These are phyloP conservation scores for Annulohypoxylon bovei DNA, from an alignment of 495 filamentous ascomycete species.

Conservation along the genomic window DNA sequence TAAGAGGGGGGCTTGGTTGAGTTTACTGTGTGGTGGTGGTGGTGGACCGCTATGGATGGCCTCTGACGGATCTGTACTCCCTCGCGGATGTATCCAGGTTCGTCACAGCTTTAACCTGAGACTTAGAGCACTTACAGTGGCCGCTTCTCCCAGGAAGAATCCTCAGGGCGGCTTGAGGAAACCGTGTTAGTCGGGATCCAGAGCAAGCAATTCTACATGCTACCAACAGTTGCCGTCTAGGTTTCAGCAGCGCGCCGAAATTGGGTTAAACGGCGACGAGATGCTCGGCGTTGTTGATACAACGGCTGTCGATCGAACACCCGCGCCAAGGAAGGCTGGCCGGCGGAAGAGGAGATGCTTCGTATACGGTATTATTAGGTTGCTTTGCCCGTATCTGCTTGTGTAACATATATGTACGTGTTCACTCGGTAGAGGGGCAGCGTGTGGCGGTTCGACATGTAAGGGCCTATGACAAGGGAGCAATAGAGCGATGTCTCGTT, in stretches of 20 bases:
- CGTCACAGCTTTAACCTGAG: no score
- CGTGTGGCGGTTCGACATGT: background rate
- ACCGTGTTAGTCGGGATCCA: background rate
- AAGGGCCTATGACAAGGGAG: background rate
- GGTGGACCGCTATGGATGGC: background rate
- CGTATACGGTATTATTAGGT: background rate
- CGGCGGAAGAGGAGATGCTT: background rate
- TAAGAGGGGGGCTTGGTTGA: slow-evolving; percentile 35
- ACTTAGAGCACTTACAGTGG: no score
- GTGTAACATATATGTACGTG: background rate
- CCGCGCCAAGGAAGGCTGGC: background rate
- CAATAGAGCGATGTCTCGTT: background rate
- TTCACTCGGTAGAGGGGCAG: background rate
- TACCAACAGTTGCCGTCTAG: background rate
- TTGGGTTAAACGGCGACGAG: background rate
- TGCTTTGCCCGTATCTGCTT: background rate
- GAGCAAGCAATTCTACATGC: background rate
- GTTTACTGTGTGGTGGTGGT: background rate
- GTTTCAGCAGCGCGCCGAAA: background rate
- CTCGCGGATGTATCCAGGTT: no score
- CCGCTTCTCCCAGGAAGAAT: background rate
- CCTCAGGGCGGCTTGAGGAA: background rate
- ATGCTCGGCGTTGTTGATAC: background rate
- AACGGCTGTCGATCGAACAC: no score
- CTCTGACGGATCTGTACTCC: no score